Evolutionary conservation across 1,139 yeast species (phyloP).

Genomic region (Diutina mesorugosa): DNA sequence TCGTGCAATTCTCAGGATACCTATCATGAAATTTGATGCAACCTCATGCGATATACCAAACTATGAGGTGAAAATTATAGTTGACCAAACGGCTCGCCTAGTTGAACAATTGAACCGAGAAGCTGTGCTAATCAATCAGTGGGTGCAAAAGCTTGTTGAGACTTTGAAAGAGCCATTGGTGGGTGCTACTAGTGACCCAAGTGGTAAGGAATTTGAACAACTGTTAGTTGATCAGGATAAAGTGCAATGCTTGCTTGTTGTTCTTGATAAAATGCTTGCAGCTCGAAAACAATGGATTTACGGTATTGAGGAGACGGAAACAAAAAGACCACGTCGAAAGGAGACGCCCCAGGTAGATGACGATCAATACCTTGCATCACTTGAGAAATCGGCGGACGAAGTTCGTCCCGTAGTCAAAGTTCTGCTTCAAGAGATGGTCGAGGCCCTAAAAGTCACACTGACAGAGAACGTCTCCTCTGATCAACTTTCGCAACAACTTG

Average conservation of each 20-base stretch:
- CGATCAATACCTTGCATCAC: not conserved
- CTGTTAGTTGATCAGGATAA: slow-evolving; percentile 61
- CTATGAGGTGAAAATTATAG: slow-evolving; percentile 14
- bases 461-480: not conserved
- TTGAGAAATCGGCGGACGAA: not conserved
- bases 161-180: slow-evolving; percentile 35
- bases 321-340: not conserved
- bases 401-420: not conserved
- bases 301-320: not conserved
- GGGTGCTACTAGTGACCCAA: slow-evolving; percentile 35
- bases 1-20: slow-evolving; percentile 6
- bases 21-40: slow-evolving; percentile 14
- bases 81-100: slow-evolving; percentile 16
- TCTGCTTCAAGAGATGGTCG: not conserved
- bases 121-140: slow-evolving; percentile 38
- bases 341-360: not conserved
- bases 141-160: slow-evolving; percentile 34
- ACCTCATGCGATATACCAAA: slow-evolving; percentile 9
- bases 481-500: slow-evolving; percentile 5
- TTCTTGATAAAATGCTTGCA: not conserved
- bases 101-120: slow-evolving; percentile 30
- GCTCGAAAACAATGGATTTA: not conserved
- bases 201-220: slow-evolving; percentile 69
- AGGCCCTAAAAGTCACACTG: not conserved
- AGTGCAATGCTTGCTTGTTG: not conserved